Conservation (phyloP, 305 asterid genomes). For the Fraxinus ornus region DNA sequence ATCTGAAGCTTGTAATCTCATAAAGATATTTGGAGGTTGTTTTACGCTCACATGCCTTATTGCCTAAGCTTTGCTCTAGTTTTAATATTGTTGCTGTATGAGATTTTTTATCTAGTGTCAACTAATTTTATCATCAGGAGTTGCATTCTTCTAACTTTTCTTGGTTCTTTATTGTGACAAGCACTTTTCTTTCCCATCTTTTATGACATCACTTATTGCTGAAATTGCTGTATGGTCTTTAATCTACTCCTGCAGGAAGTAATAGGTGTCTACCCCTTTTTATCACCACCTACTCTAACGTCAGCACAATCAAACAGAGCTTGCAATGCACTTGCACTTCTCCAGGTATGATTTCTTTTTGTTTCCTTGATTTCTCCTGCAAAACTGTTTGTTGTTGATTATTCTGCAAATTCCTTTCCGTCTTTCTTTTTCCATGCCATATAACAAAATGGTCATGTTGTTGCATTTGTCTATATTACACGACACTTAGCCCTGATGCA, state of each 20-base stretch:
- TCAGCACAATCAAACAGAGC: constrained; percentile 53
- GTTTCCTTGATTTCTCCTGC: neutral
- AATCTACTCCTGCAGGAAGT: constrained; percentile 46
- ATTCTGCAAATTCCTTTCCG: neutral
- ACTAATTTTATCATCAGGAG: neutral
- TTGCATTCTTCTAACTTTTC: constrained; percentile 3
- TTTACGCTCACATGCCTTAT: neutral
- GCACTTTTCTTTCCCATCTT: neutral
- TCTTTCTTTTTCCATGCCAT: neutral
- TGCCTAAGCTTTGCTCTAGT: neutral
- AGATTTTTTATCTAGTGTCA: neutral
- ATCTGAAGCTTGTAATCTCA: neutral
- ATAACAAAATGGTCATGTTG: neutral
- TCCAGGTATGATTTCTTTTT: constrained; percentile 48
- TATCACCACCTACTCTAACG: constrained; percentile 56
- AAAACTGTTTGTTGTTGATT: neutral
- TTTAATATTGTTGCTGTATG: neutral
- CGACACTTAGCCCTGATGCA: neutral
- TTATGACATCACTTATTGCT: neutral
- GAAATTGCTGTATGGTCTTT: constrained; percentile 14
- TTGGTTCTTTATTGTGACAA: neutral
- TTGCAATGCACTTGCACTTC: constrained; percentile 66
- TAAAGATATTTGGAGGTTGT: neutral
- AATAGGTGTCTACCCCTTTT: constrained; percentile 48
- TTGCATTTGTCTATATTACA: neutral